Evolutionary conservation across 805 yeast genomes (phyloP), one percentile per base, ranked within the genome.

Genomic region (Candida pini): DNA sequence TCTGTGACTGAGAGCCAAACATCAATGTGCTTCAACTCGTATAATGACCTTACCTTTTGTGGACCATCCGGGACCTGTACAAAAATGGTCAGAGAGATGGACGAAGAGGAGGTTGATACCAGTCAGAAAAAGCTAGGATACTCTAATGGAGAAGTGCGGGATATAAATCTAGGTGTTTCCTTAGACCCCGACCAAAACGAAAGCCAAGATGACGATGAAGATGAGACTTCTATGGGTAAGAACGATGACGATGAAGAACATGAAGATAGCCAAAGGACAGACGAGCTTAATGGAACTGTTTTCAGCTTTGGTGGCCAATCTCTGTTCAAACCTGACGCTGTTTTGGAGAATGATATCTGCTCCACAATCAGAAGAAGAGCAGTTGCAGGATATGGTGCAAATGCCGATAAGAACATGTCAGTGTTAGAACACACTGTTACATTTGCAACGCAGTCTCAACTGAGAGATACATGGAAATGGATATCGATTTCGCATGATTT

Each of bases 401-500:
- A 81, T 48, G 76, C 86, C 25, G 71, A 71, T 30, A 62, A 60
- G 18, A 89, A 89, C 39, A 71, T 81, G 28, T 66, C 69, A 13
- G 64, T 84, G 18, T 61, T 78, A 25, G 85, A 75, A 41, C 64
- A 63, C 19, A 53, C 76, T 22, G 69, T 66, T 35, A 61, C 68
- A 2, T 54, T 76, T 17, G 72, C 72, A 33, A 75, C 78, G 30
- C 70, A 65, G 34, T 61, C 64, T n/a, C 82, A 75, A 42, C 62
- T 81, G 32, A 65, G 81, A 41, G 81, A 85, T 47, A 81, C 95
- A 0, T 90, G 97, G 97, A 78, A 81, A 51, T 90, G 97, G 97
- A 61, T 90, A 21, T 73, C 76, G 2, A 73, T 84, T 33, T 86
- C 94, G 0, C 71, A 75, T 35, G 75, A 73, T 27, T 69, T 84